Evolutionary conservation across 768 basidiomycete species (phyloP).

Genomic region (Trametes sanguinea): DNA sequence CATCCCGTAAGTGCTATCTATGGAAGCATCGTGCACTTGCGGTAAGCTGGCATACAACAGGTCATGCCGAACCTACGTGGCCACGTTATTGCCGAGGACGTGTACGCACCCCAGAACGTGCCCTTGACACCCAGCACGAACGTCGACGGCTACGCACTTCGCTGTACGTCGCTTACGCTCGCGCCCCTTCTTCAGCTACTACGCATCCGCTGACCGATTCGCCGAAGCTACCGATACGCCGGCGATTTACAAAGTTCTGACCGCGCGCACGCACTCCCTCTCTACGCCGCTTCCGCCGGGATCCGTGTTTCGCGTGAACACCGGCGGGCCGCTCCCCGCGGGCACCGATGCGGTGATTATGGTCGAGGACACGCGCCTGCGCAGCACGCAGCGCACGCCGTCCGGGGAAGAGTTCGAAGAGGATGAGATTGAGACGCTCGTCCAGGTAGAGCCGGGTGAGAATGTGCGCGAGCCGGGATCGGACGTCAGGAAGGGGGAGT

Average conservation of each 20-base stretch:
- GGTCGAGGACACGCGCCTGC: constrained; percentile 88
- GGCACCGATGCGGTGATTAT: constrained; percentile 84
- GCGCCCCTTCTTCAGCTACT: neutral
- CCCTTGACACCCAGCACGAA: constrained; percentile 72
- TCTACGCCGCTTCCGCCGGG: constrained; percentile 47
- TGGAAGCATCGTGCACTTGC: too few species aligned
- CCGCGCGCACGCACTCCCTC: constrained; percentile 45
- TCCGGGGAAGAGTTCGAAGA: constrained; percentile 60
- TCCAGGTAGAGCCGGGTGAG: constrained; percentile 60
- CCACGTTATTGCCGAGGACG: constrained; percentile 73
- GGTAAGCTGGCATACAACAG: constrained; percentile 36
- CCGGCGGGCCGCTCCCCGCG: constrained; percentile 76
- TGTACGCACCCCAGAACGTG: constrained; percentile 63
- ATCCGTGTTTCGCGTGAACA: constrained; percentile 75
- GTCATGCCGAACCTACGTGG: constrained; percentile 63
- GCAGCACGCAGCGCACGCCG: constrained; percentile 48
- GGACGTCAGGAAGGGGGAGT: constrained; percentile 68
- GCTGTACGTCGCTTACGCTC: constrained; percentile 47
- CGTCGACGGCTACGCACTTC: constrained; percentile 87
- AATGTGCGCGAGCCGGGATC: constrained; percentile 76
- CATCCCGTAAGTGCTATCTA: constrained; percentile 43
- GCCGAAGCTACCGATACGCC: constrained; percentile 60
- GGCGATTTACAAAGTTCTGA: constrained; percentile 68
- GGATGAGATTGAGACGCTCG: constrained; percentile 66
- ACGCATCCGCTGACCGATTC: neutral